Conservation (phyloP, 148 eudicot genomes). For the Rhododendron vialii region DNA sequence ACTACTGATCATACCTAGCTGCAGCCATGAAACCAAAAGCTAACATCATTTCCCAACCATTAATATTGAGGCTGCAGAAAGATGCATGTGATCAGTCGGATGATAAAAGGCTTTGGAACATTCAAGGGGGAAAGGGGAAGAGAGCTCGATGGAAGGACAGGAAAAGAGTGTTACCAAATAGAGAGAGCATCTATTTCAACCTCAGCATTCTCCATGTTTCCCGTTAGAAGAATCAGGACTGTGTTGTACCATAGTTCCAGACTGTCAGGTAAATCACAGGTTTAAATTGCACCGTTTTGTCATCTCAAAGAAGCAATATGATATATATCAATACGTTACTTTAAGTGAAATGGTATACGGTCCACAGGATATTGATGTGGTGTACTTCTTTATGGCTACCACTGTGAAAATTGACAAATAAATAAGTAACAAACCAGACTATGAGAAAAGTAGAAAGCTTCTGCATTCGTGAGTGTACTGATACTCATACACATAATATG, state of each 20-base stretch:
- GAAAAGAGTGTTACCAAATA: conserved; percentile 24
- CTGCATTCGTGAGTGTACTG: background rate
- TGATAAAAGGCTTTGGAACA: background rate
- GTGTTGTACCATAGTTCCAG: conserved; percentile 11
- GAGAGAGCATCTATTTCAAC: conserved; percentile 34
- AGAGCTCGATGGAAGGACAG: background rate
- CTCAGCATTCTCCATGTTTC: conserved; percentile 30
- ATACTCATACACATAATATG: background rate
- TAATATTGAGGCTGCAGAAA: conserved; percentile 5
- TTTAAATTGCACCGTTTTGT: background rate
- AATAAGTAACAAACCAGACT: background rate
- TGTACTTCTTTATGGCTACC: background rate
- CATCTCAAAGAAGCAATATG: background rate
- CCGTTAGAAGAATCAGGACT: conserved; percentile 27
- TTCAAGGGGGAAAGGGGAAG: background rate
- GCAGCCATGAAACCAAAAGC: conserved; percentile 11
- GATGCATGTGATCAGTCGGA: background rate
- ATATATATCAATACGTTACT: background rate
- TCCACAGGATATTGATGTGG: background rate
- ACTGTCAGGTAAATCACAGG: background rate
- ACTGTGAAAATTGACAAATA: background rate
- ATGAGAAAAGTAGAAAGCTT: background rate
- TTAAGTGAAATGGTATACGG: background rate
- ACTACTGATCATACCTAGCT: background rate
- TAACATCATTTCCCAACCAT: conserved; percentile 4